Evolutionary conservation across 257 asterid genomes (phyloP).

Genomic region (Rehmannia glutinosa): DNA sequence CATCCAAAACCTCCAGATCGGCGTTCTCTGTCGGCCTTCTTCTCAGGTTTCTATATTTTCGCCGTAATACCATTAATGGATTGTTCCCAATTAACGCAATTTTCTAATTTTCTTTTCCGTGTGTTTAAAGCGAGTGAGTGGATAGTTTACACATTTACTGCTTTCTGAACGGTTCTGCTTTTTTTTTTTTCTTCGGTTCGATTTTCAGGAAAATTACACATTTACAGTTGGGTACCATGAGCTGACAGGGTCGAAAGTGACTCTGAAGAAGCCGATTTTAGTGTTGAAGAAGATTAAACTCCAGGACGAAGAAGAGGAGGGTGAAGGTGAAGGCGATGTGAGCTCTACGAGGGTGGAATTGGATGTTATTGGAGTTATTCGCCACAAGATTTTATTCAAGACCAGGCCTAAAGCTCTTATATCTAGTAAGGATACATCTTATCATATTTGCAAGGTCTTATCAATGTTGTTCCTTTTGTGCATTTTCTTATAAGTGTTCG

Average conservation of each 20-base stretch:
- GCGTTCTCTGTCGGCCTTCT: conserved; percentile 84
- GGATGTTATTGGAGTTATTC: conserved; percentile 74
- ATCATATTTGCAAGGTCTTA: not conserved
- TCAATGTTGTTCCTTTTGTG: not conserved
- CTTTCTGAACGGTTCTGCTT: not conserved
- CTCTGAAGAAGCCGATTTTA: conserved; percentile 79
- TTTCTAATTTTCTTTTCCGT: too few relatives aligned
- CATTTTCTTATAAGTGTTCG: too few relatives aligned
- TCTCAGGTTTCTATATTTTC: conserved; percentile 49
- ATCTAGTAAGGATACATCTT: conserved; percentile 45
- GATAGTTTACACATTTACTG: not conserved
- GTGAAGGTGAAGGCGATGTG: conserved; percentile 5
- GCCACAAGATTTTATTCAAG: conserved; percentile 73
- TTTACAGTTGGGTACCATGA: conserved; percentile 91
- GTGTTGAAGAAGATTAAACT: conserved; percentile 72
- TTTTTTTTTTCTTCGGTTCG: not conserved
- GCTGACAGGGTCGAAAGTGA: conserved; percentile 69
- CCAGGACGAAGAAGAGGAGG: conserved; percentile 26
- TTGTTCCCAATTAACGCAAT: not conserved
- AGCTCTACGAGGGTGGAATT: conserved; percentile 48
- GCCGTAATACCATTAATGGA: not conserved
- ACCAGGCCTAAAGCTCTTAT: conserved; percentile 94
- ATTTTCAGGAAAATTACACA: conserved; percentile 69
- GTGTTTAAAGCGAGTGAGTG: too few relatives aligned
- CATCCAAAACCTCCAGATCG: conserved; percentile 73